Evolutionary conservation across 2,329 filamentous ascomycete species (phyloP).

Genomic region (Trichoderma sp.): DNA sequence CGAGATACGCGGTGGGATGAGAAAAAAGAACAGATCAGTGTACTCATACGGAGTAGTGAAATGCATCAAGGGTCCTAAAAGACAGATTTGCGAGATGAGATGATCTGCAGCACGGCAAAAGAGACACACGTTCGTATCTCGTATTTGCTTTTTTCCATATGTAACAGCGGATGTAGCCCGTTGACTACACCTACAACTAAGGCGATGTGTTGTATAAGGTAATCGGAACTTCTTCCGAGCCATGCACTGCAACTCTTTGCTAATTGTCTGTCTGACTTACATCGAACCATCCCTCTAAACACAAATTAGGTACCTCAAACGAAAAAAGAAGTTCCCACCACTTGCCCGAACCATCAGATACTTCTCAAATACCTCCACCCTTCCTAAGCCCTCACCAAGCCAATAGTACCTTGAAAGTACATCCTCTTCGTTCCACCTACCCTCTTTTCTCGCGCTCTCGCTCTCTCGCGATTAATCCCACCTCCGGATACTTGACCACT

Average conservation of each 20-base stretch:
- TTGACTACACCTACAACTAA: not conserved
- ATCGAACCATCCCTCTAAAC: not conserved
- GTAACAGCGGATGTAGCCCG: not conserved
- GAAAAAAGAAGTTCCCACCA: not conserved
- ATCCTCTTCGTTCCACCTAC: not conserved
- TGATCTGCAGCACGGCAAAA: not conserved
- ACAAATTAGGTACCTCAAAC: not conserved
- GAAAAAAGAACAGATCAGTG: not conserved
- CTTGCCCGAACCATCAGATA: not conserved
- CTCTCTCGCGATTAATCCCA: not conserved
- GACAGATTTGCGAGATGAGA: not conserved
- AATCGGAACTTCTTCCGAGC: not conserved
- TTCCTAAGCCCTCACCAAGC: not conserved
- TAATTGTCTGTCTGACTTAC: not conserved
- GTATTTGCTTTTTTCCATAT: not conserved
- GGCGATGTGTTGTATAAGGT: not conserved
- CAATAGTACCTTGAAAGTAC: not conserved
- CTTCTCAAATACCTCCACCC: not conserved
- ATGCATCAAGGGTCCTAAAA: not conserved
- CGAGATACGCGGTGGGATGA: not conserved
- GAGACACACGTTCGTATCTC: not conserved
- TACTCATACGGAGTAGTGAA: not conserved
- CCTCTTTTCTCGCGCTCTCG: not conserved
- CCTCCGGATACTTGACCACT: not conserved
- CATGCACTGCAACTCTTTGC: not conserved